These are phyloP conservation scores for Cyclostephanos invisitatus DNA, from an alignment of 108 stramenopile species.

Conservation along the genomic window DNA sequence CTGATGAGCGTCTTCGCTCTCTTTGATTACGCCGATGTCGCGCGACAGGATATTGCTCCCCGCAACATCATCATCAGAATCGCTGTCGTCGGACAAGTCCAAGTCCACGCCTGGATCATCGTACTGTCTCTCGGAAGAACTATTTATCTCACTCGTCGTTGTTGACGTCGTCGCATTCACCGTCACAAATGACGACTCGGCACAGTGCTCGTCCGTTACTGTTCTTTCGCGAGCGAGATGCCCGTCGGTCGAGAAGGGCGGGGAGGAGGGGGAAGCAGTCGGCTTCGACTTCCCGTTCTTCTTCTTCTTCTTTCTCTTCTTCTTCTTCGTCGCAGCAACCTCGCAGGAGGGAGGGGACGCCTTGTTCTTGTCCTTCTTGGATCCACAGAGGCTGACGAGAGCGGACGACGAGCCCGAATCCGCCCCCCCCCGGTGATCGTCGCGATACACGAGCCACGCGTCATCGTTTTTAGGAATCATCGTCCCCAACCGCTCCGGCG, in stretches of 20 bases:
- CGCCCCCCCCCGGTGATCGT: background rate
- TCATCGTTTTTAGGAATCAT: background rate
- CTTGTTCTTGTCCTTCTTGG: background rate
- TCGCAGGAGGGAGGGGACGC: background rate
- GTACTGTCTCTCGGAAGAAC: conserved; percentile 7
- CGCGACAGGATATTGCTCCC: conserved; percentile 31
- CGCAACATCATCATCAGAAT: conserved; percentile 24
- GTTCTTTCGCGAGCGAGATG: background rate
- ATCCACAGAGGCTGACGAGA: background rate
- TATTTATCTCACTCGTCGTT: background rate
- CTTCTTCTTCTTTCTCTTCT: background rate
- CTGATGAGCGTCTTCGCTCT: background rate
- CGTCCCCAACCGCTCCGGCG: background rate
- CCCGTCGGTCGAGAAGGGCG: background rate
- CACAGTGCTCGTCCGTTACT: background rate
- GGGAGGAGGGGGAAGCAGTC: background rate
- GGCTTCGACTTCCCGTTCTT: background rate
- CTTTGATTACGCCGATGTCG: background rate
- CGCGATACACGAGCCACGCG: background rate
- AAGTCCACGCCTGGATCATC: conserved; percentile 18
- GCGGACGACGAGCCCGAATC: background rate
- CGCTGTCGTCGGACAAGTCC: conserved; percentile 23
- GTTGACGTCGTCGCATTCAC: background rate
- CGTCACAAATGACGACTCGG: no score
- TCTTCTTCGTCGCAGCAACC: background rate